These are phyloP conservation scores for Malus hybrid DNA, from an alignment of 331 rosid species.

Conservation along the genomic window DNA sequence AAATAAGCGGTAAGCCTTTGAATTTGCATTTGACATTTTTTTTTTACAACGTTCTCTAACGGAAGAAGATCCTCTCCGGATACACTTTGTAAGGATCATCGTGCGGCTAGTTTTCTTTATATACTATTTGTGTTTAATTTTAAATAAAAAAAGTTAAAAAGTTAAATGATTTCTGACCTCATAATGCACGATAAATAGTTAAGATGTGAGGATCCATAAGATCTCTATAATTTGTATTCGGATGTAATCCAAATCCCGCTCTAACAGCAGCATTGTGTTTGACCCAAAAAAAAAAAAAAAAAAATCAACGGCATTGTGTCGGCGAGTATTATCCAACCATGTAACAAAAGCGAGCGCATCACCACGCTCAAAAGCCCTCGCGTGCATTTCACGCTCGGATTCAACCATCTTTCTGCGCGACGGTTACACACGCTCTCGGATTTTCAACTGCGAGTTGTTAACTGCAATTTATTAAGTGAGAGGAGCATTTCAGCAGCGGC, in stretches of 20 bases:
- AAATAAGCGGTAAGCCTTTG: too few species aligned
- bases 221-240: accelerated
- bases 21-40: too few species aligned
- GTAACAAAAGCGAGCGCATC: conserved; percentile 2
- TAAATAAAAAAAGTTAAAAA: too few species aligned
- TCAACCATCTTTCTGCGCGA: not conserved
- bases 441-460: not conserved
- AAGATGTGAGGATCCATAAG: accelerated
- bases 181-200: accelerated
- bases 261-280: too few species aligned
- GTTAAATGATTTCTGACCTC: accelerated
- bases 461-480: not conserved
- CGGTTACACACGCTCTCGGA: not conserved
- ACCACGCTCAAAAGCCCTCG: not conserved
- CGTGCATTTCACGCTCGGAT: conserved; percentile 8
- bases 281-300: too few species aligned
- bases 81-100: too few species aligned
- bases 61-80: too few species aligned
- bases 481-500: conserved; percentile 16
- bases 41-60: too few species aligned
- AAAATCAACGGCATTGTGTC: conserved; percentile 22
- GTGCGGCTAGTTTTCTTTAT: accelerated
- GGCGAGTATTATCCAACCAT: conserved; percentile 19
- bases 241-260: too few species aligned
- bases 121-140: too few species aligned